Conservation (phyloP, 495 filamentous ascomycete genomes). For the Podospora pseudopauciseta region DNA sequence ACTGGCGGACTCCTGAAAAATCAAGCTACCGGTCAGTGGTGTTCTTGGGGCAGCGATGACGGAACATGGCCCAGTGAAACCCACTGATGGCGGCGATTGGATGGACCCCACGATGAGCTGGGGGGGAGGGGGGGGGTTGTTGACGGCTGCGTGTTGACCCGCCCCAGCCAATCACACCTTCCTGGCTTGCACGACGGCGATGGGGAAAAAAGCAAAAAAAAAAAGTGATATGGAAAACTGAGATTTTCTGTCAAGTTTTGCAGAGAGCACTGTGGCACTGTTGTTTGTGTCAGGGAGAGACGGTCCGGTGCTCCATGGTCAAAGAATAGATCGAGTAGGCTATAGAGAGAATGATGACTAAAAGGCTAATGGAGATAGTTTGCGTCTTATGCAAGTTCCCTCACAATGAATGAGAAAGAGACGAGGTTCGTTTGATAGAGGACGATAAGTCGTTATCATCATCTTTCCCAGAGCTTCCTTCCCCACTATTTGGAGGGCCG, state of each 20-base stretch:
- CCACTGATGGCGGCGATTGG: not conserved
- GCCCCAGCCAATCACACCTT: constrained; percentile 1
- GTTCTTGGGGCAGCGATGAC: constrained; percentile 2
- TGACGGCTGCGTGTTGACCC: not conserved
- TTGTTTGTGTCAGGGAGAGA: too few species aligned
- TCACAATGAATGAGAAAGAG: too few species aligned
- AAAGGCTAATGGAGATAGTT: too few species aligned
- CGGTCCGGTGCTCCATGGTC: not conserved
- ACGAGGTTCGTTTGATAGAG: too few species aligned
- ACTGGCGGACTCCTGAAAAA: not conserved
- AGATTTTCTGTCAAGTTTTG: not conserved
- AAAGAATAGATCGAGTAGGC: not conserved
- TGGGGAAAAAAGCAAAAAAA: not conserved
- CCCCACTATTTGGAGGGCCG: not conserved
- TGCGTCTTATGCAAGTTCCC: too few species aligned
- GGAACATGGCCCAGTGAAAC: constrained; percentile 4
- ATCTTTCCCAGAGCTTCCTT: not conserved
- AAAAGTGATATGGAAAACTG: not conserved
- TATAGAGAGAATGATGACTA: too few species aligned
- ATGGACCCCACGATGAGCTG: not conserved
- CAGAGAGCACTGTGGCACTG: not conserved
- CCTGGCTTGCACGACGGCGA: not conserved
- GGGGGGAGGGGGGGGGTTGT: not conserved
- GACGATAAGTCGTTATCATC: not conserved
- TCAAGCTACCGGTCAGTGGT: not conserved